Evolutionary conservation across 139 green algal genomes (phyloP).

Genomic region (Ulvella scutata): DNA sequence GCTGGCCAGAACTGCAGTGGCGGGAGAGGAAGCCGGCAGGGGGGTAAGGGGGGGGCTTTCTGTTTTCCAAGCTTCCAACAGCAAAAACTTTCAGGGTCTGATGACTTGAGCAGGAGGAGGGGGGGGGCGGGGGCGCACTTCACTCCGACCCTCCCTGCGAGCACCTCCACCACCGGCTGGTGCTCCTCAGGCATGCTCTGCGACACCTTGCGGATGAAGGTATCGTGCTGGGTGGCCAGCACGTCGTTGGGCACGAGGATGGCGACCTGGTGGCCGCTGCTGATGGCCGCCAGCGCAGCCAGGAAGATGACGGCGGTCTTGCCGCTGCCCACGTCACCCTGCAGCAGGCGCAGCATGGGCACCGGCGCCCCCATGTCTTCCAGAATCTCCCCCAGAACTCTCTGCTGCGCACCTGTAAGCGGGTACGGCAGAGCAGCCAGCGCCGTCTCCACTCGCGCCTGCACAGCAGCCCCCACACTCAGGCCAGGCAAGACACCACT

Average conservation of each 20-base stretch:
- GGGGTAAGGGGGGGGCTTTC: too few relatives aligned
- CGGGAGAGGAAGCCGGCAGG: too few relatives aligned
- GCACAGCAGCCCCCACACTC: neutral
- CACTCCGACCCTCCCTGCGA: neutral
- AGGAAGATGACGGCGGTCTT: slow-evolving; percentile 84
- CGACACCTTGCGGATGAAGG: slow-evolving; percentile 27
- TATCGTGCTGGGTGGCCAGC: slow-evolving; percentile 52
- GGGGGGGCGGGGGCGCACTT: slow-evolving; percentile 17
- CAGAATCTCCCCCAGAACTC: slow-evolving; percentile 31
- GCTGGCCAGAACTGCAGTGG: too few relatives aligned
- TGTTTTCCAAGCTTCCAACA: too few relatives aligned
- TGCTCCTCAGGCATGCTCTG: slow-evolving; percentile 12
- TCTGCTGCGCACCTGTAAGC: slow-evolving; percentile 30
- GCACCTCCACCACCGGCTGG: neutral
- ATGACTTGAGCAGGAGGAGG: too few relatives aligned
- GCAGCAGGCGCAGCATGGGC: slow-evolving; percentile 72
- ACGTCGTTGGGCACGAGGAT: slow-evolving; percentile 89
- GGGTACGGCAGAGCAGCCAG: slow-evolving; percentile 19
- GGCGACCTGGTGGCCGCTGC: slow-evolving; percentile 51
- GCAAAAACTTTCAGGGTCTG: too few relatives aligned
- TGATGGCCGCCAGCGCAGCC: slow-evolving; percentile 45
- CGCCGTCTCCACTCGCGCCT: neutral
- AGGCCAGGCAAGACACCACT: neutral
- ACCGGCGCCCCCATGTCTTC: slow-evolving; percentile 18
- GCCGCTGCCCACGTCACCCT: slow-evolving; percentile 90